A percentile compares a stretch with the other conserved stretches of the same genome.
These are phyloP conservation scores for Moniliophthora roreri DNA, from an alignment of 1,284 basidiomycete species.

Conservation along the genomic window DNA sequence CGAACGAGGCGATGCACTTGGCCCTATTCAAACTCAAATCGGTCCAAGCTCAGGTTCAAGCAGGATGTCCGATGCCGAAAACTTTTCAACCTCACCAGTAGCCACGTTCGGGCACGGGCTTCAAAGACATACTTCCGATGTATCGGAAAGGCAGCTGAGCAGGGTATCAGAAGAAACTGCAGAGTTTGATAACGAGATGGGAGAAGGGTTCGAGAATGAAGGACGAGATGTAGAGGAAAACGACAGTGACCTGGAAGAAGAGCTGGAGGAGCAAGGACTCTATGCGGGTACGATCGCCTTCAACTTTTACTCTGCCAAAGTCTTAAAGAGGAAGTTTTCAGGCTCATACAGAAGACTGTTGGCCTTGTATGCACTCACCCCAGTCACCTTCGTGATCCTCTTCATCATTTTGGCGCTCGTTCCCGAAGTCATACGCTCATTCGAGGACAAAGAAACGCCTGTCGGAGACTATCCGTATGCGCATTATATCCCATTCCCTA, in stretches of 20 bases:
- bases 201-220: slow-evolving; percentile 26
- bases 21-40: too few relatives aligned
- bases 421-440: slow-evolving; percentile 46
- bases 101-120: slow-evolving; percentile 4
- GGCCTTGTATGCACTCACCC: slow-evolving; percentile 55
- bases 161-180: slow-evolving; percentile 49
- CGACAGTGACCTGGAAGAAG: slow-evolving; percentile 47
- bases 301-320: slow-evolving; percentile 1
- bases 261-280: slow-evolving; percentile 57
- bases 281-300: slow-evolving; percentile 48
- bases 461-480: slow-evolving; percentile 33
- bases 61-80: background rate
- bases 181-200: slow-evolving; percentile 18
- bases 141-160: slow-evolving; percentile 19
- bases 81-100: background rate
- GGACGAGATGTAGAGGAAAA: slow-evolving; percentile 12
- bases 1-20: too few relatives aligned
- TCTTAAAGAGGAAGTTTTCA: slow-evolving; percentile 23
- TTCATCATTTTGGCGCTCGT: slow-evolving; percentile 50
- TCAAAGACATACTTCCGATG: slow-evolving; percentile 8
- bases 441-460: slow-evolving; percentile 23
- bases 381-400: slow-evolving; percentile 46
- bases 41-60: too few relatives aligned
- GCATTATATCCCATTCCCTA: slow-evolving; percentile 52
- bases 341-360: slow-evolving; percentile 61